These are phyloP conservation scores for Alternaria conjuncta DNA, from an alignment of 2,329 filamentous ascomycete genomes.

Conservation along the genomic window DNA sequence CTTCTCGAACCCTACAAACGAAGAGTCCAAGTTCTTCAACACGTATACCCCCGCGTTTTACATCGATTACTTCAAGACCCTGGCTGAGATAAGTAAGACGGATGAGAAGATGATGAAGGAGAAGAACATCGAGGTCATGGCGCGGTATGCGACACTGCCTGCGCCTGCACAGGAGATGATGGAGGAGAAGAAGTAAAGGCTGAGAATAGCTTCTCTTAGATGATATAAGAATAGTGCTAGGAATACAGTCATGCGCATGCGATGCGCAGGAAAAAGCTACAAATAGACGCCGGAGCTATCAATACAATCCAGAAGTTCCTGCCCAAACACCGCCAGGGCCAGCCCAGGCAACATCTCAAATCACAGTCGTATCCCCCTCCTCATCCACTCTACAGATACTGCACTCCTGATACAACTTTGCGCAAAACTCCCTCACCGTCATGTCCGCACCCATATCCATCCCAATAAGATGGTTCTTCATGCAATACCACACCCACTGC, in stretches of 20 bases:
- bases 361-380: constrained; percentile 11
- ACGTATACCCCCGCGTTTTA: constrained; percentile 65
- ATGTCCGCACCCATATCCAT: constrained; percentile 26
- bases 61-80: constrained; percentile 63
- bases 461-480: constrained; percentile 33
- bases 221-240: neutral
- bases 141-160: constrained; percentile 58
- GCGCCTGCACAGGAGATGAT: constrained; percentile 53
- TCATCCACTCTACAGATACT: constrained; percentile 25
- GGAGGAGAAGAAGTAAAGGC: constrained; percentile 24
- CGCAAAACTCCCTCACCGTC: constrained; percentile 41
- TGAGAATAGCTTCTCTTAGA: accelerated
- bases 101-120: constrained; percentile 57
- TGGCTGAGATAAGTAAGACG: constrained; percentile 54
- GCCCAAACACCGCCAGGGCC: neutral
- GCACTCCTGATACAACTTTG: constrained; percentile 38
- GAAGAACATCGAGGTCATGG: constrained; percentile 58
- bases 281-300: neutral
- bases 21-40: constrained; percentile 63
- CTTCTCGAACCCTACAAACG: constrained; percentile 62
- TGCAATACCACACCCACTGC: constrained; percentile 45
- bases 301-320: neutral
- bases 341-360: neutral
- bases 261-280: neutral
- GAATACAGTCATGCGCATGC: neutral